Percentiles rank a stretch among this genome's conserved stretches.
These are phyloP conservation scores for Diaporthe vexans DNA, from an alignment of 2,329 filamentous ascomycete genomes.

Conservation along the genomic window DNA sequence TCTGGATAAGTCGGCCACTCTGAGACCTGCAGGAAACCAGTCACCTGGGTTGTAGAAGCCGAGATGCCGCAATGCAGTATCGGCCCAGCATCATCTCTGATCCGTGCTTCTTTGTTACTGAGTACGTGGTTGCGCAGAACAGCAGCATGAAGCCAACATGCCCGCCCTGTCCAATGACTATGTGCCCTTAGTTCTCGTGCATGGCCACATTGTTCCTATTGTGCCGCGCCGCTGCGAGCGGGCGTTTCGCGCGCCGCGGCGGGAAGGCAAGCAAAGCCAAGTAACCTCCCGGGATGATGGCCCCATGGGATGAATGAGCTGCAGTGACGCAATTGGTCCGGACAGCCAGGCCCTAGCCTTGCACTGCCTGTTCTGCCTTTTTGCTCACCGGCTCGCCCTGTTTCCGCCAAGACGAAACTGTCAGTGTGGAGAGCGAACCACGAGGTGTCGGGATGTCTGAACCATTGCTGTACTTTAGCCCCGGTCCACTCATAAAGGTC, in stretches of 20 bases:
- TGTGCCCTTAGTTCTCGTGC: background rate
- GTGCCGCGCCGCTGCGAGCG: background rate
- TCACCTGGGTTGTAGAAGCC: slow-evolving; percentile 23
- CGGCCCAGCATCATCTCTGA: background rate
- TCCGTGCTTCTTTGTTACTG: background rate
- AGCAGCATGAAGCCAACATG: background rate
- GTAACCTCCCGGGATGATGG: slow-evolving; percentile 17
- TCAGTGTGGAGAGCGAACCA: slow-evolving; percentile 2
- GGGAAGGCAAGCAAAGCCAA: slow-evolving; percentile 2
- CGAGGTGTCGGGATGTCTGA: slow-evolving; percentile 11
- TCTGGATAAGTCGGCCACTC: slow-evolving; percentile 23
- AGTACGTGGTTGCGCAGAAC: background rate
- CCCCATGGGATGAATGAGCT: slow-evolving; percentile 2
- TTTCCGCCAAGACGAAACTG: slow-evolving; percentile 32
- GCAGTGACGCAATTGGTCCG: slow-evolving; percentile 26
- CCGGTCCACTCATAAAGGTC: slow-evolving; percentile 1
- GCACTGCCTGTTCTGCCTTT: slow-evolving; percentile 8
- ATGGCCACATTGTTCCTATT: background rate
- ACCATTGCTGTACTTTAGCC: slow-evolving; percentile 6
- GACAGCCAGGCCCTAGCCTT: slow-evolving; percentile 1
- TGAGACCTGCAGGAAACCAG: slow-evolving; percentile 26
- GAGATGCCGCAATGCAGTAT: slow-evolving; percentile 29
- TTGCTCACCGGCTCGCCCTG: slow-evolving; percentile 25
- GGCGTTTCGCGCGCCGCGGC: slow-evolving; percentile 5
- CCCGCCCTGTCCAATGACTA: slow-evolving; percentile 4